Percentiles rank a stretch among this genome's conserved stretches.
These are phyloP conservation scores for Cryptosporidium parvum DNA, from an alignment of 169 alveolate species.

Conservation along the genomic window DNA sequence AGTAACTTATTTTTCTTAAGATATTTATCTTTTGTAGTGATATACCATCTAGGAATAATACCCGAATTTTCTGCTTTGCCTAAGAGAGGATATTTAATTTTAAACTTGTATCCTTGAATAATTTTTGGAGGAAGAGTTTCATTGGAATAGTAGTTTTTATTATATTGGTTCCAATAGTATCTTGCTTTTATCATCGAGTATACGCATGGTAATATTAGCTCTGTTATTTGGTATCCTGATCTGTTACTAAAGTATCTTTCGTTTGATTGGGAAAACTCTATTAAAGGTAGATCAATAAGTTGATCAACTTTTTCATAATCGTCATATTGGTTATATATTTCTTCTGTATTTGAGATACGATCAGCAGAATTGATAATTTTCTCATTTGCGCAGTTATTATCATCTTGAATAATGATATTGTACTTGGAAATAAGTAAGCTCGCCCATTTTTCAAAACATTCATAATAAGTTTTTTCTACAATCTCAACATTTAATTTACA, in stretches of 20 bases:
- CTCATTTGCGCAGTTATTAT: not conserved
- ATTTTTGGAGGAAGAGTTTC: conserved; percentile 65
- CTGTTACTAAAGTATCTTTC: not conserved
- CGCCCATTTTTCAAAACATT: conserved; percentile 26
- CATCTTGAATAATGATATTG: not conserved
- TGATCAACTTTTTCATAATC: conserved; percentile 35
- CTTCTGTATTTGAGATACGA: not conserved
- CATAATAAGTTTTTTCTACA: conserved; percentile 5
- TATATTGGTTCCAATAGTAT: conserved; percentile 68
- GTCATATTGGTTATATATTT: not conserved
- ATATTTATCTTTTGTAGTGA: conserved; percentile 45
- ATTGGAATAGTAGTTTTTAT: conserved; percentile 34
- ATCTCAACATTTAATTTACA: conserved; percentile 14
- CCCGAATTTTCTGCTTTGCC: conserved; percentile 15
- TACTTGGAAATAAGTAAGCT: not conserved
- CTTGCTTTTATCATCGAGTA: conserved; percentile 57
- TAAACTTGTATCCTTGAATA: conserved; percentile 53
- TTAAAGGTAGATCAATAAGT: conserved; percentile 24
- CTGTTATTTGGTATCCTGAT: not conserved
- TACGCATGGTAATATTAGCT: conserved; percentile 32
- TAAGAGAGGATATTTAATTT: conserved; percentile 38
- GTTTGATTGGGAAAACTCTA: conserved; percentile 49
- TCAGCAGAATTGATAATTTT: not conserved
- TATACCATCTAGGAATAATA: conserved; percentile 66
- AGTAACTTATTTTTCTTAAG: conserved; percentile 25